Base-by-base conservation (phyloP, 495 filamentous ascomycete species). In the Penicillium diatomitis region DNA sequence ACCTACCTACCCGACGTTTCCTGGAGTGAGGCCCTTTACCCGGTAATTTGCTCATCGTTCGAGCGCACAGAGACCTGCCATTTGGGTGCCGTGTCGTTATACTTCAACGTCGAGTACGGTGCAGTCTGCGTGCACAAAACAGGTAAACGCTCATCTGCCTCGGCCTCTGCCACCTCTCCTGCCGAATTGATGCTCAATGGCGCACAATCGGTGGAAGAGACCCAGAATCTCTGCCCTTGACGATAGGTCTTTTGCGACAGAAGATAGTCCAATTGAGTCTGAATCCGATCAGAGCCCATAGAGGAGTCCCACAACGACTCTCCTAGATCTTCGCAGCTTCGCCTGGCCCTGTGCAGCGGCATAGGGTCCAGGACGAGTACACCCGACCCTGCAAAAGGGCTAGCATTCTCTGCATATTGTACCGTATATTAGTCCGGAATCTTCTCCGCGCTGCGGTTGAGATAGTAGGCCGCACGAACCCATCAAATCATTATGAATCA, bases 401-500 rank as follows among this genome's bases (percentile, higher is more conserved):
- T 61, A 31, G 44, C 27, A n/a, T 29, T 48, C 33, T 61, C 57
- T 61, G 12, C 20, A 20, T 20, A 20, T 20, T 20, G 20, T 20
- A 20, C 20, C 20, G 20, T 20, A 2, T 20, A 20, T 20, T 20
- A 20, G 20, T 20, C 20, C 20, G 20, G 20, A 20, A 20, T 20
- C 20, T 20, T 20, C 20, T 20, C 2, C 20, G 2, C 20, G 20
- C 20, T 44, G 1, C 3, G 10, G 27, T 31, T 6, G 3, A 30
- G 4, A n/a, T 6, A 2, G n/a, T 10, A 29, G 20, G 36, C 6
- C 20, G 3, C 6, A 30, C 30, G 31, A 32, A 61, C 57, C 51
- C 45, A 39, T 29, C 12, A 57, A 33, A 27, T 61, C 57, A 58
- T 61, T 61, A 32, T 61, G 57, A 32, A 61, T 58, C 10, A 61